These are phyloP conservation scores for Kazachstania viticola DNA, from an alignment of 805 yeast genomes.

Conservation along the genomic window DNA sequence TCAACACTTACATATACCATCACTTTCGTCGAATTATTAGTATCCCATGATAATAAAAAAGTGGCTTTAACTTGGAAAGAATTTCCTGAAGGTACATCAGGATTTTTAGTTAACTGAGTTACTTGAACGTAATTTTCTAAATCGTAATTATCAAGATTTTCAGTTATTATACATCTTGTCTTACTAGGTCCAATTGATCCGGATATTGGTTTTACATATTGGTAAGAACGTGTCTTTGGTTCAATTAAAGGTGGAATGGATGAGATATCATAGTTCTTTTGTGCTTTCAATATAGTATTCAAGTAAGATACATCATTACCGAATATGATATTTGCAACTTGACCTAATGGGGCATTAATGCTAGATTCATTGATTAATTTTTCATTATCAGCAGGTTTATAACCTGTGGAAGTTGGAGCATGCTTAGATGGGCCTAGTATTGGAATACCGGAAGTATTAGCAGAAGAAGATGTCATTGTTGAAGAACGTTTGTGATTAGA, in stretches of 20 bases:
- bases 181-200: conserved; percentile 70
- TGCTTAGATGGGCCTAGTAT: conserved; percentile 33
- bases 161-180: conserved; percentile 54
- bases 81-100: conserved; percentile 76
- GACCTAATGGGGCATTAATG: conserved; percentile 55
- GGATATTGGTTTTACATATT: conserved; percentile 51
- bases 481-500: neutral
- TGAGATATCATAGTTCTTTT: conserved; percentile 51
- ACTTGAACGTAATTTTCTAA: conserved; percentile 37
- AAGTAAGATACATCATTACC: conserved; percentile 44
- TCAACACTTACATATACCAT: conserved; percentile 44
- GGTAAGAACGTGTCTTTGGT: conserved; percentile 35
- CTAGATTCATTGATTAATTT: conserved; percentile 42
- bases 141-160: conserved; percentile 43
- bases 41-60: conserved; percentile 52
- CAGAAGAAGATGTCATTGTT: neutral
- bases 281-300: conserved; percentile 38
- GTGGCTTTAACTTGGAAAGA: conserved; percentile 52
- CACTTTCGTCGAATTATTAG: conserved; percentile 40
- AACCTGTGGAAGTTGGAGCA: conserved; percentile 36
- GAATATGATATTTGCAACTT: conserved; percentile 45
- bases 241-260: conserved; percentile 32
- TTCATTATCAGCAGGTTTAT: conserved; percentile 38
- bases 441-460: neutral
- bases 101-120: conserved; percentile 51